Base-by-base conservation (phyloP, 345 rosid genomes). In the Abelmoschus esculentus region DNA sequence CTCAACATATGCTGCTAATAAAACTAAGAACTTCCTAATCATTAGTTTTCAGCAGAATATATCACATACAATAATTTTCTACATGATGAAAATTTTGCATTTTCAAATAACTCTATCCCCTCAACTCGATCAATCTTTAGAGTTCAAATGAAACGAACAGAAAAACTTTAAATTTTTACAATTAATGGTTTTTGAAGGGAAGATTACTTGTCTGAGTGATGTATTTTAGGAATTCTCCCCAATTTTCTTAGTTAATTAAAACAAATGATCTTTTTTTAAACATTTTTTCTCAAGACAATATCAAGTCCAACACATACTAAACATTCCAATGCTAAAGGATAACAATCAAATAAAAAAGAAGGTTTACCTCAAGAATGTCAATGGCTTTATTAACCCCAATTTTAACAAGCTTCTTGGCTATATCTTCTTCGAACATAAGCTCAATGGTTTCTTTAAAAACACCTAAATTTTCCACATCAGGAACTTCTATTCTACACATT, bases 351-450 rank as follows among this genome's bases (percentile, higher is more conserved):
- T 17, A 73, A 65, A 6, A 22, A 61, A 12, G 11, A 46, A 47
- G 8, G 65, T 80, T 46, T 53, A 93, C 98, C 97, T 91, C 98
- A 49, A 93, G 97, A 70, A 93, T 75, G 71, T 83, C 92, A 47
- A 89, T 89, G 76, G 89, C 81, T 61, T 86, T 81, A 72, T 78
- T 86, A 63, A 81, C 96, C 56, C 99, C 97, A 72, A 85, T 70
- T 83, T 80, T 89, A 75, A 87, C 29, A 1, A 93, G 83, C 74
- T 62, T 83, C 44, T 72, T 87, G 36, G 80, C 36, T 40, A 93
- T 84, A 28, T 83, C 85, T 8, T 85, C 88, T 76, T 86, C 96
- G 46, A 93, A 93, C 97, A 93, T 93, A 32, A 93, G 84, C 76
- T 89, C 89, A 14, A 93, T 80, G 6, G 93, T 88, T 75, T 89